Evolutionary conservation across 2,329 filamentous ascomycete genomes (phyloP).

Genomic region (Trichoderma oligosporum): DNA sequence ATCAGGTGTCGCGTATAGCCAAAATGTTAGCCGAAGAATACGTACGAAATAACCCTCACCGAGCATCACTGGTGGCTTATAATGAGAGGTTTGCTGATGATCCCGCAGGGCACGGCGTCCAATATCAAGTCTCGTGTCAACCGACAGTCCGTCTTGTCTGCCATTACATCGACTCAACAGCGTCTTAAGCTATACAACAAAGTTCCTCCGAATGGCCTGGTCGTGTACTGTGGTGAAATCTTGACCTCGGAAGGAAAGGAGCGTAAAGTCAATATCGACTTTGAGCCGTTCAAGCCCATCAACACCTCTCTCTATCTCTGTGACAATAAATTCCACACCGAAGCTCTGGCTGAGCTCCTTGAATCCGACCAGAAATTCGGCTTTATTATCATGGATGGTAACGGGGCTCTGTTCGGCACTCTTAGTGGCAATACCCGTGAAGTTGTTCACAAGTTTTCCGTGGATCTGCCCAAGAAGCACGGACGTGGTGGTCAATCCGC

Average conservation of each 20-base stretch:
- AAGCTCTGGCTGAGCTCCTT: slow-evolving; percentile 91
- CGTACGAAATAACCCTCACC: slow-evolving; percentile 48
- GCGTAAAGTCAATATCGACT: slow-evolving; percentile 99
- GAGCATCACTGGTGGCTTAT: background rate
- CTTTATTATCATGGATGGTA: slow-evolving; percentile 99
- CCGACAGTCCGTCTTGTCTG: slow-evolving; percentile 92
- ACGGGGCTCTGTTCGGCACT: slow-evolving; percentile 94
- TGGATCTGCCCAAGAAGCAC: slow-evolving; percentile 99
- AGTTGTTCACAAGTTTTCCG: slow-evolving; percentile 94
- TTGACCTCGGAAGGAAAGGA: slow-evolving; percentile 98
- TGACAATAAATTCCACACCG: slow-evolving; percentile 99
- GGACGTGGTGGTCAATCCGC: slow-evolving; percentile 99
- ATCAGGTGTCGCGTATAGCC: slow-evolving; percentile 90
- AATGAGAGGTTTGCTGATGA: slow-evolving; percentile 23
- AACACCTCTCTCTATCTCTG: slow-evolving; percentile 99
- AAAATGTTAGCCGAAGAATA: slow-evolving; percentile 99
- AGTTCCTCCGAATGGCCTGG: slow-evolving; percentile 93
- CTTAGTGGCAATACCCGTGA: slow-evolving; percentile 96
- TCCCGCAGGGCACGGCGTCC: slow-evolving; percentile 81
- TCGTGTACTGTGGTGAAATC: slow-evolving; percentile 99
- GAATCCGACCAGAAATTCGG: slow-evolving; percentile 99
- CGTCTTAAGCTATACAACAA: slow-evolving; percentile 99
- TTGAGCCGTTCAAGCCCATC: slow-evolving; percentile 99
- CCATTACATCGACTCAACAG: slow-evolving; percentile 98
- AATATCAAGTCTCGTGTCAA: slow-evolving; percentile 99